phyloP scores from a whole-genome alignment of 352 stramenopile genomes.

The Pythium aquatile region DNA sequence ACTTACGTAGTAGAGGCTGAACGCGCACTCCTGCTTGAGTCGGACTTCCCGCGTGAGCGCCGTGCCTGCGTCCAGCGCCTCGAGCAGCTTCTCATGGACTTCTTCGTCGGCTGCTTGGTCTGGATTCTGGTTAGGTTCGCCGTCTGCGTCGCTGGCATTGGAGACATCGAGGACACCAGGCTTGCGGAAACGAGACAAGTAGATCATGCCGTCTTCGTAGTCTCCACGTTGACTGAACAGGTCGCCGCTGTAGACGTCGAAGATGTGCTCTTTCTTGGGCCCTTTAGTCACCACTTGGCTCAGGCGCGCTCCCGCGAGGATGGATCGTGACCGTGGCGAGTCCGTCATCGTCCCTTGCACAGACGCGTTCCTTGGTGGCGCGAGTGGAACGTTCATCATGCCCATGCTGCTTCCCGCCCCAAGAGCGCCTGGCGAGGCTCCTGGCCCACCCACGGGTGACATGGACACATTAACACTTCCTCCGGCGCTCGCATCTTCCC shows the following conservation, averaged over 20 bases:
- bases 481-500: conserved; percentile 34
- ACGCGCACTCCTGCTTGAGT: conserved; percentile 79
- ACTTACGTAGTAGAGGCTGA: conserved; percentile 76
- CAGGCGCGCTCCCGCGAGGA: conserved; percentile 33
- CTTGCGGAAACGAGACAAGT: conserved; percentile 78
- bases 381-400: conserved; percentile 29
- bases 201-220: conserved; percentile 88
- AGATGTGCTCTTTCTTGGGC: conserved; percentile 48
- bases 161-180: conserved; percentile 33
- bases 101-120: conserved; percentile 39
- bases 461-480: conserved; percentile 4
- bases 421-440: neutral
- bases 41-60: conserved; percentile 53
- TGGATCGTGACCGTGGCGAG: conserved; percentile 55
- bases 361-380: conserved; percentile 38
- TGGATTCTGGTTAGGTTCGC: conserved; percentile 41
- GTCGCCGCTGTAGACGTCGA: conserved; percentile 69
- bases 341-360: conserved; percentile 30
- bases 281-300: conserved; percentile 27
- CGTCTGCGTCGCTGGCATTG: conserved; percentile 21
- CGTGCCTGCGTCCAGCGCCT: conserved; percentile 40
- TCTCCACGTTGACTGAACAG: conserved; percentile 82
- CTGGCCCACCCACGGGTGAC: neutral
- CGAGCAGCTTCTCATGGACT: conserved; percentile 52
- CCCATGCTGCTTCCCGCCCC: neutral